These are phyloP conservation scores for Fistulina hepatica DNA, from an alignment of 1,284 basidiomycete genomes.

Conservation along the genomic window DNA sequence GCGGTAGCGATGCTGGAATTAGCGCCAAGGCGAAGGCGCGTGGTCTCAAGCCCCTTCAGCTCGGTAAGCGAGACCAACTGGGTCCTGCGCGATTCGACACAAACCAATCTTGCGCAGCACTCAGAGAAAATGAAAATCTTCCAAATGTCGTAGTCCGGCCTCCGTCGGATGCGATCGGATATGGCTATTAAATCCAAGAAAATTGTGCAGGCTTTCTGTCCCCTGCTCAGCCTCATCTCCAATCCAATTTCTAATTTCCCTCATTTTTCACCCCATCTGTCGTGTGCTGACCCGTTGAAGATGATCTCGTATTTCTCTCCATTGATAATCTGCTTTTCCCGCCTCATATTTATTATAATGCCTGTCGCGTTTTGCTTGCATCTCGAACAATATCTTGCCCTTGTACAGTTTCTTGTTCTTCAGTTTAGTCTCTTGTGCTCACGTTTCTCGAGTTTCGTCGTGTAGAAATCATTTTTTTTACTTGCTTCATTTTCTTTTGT, in stretches of 20 bases:
- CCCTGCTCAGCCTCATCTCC: conserved; percentile 2
- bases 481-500: not conserved
- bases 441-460: no score
- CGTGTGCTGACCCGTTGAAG: not conserved
- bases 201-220: conserved; percentile 16
- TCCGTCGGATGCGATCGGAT: conserved; percentile 19
- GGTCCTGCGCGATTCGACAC: conserved; percentile 58
- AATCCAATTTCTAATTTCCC: not conserved
- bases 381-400: no score
- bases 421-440: no score
- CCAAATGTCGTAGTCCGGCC: conserved; percentile 37
- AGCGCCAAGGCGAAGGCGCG: conserved; percentile 24
- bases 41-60: conserved; percentile 43
- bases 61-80: no score
- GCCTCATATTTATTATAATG: no score
- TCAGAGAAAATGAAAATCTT: conserved; percentile 31
- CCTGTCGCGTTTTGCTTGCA: no score
- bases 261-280: not conserved
- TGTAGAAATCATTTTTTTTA: no score
- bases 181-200: no score
- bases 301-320: not conserved
- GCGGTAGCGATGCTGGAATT: conserved; percentile 19
- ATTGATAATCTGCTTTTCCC: not conserved
- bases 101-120: conserved; percentile 39
- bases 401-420: no score